Conservation (phyloP, 164 flowering plant species). For the Annona squamosa region DNA sequence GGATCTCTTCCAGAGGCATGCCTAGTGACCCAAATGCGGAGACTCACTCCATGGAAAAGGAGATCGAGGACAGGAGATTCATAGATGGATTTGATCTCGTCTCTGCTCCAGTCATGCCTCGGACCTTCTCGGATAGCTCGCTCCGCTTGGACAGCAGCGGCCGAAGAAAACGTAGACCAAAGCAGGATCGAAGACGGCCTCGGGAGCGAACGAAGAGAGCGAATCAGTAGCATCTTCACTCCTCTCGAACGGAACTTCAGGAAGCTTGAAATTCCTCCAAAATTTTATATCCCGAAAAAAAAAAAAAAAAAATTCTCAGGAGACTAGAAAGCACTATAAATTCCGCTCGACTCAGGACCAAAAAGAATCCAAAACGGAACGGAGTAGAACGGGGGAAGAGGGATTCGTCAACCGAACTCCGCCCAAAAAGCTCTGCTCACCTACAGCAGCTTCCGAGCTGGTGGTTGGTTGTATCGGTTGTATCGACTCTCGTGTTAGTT, state of each 20-base stretch:
- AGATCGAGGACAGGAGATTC: constrained; percentile 94
- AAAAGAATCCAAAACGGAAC: background rate
- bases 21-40: background rate
- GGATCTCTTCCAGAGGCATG: background rate
- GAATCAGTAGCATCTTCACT: constrained; percentile 15
- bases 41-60: constrained; percentile 85
- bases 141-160: constrained; percentile 79
- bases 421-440: too few species aligned
- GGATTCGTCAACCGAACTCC: background rate
- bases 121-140: constrained; percentile 64
- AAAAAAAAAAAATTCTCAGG: background rate
- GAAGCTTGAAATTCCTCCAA: background rate
- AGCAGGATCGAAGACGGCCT: background rate
- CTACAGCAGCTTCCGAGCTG: too few species aligned
- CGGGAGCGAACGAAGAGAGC: constrained; percentile 14
- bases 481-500: too few species aligned
- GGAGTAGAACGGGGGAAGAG: background rate
- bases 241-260: background rate
- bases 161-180: constrained; percentile 30
- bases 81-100: constrained; percentile 60
- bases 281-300: too few species aligned
- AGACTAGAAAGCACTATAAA: background rate
- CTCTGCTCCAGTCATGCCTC: constrained; percentile 68
- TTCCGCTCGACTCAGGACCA: background rate
- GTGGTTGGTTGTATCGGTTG: too few species aligned